A percentile compares a stretch with the other conserved stretches of the same genome.
phyloP scores from a whole-genome alignment of 106 monocot species.

The Dioscorea zingiberensis region DNA sequence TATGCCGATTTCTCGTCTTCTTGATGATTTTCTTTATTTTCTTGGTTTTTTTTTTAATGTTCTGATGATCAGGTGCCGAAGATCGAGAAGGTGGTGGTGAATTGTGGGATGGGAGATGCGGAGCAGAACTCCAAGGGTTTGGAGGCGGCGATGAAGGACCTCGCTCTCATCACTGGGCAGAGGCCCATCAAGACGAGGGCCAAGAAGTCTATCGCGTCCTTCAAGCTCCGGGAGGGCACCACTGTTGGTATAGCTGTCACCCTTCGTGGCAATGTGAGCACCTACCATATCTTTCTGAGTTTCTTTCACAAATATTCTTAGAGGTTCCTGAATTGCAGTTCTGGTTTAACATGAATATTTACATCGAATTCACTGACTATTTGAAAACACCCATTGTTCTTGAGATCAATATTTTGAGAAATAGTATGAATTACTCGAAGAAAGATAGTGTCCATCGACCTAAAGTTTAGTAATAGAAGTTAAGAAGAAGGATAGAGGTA shows the following conservation, averaged over 20 bases:
- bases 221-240: constrained; percentile 80
- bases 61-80: constrained; percentile 15
- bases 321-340: too few species aligned
- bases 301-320: too few species aligned
- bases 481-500: too few species aligned
- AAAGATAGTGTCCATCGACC: too few species aligned
- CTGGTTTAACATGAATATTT: too few species aligned
- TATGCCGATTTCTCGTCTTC: background rate
- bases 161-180: constrained; percentile 75
- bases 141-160: constrained; percentile 73
- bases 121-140: constrained; percentile 87
- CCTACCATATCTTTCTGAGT: too few species aligned
- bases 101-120: constrained; percentile 93
- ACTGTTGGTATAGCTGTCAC: constrained; percentile 86
- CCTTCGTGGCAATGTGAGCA: constrained; percentile 72
- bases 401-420: too few species aligned
- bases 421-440: too few species aligned
- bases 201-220: constrained; percentile 66
- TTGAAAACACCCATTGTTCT: too few species aligned
- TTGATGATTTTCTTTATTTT: background rate
- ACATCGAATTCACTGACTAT: too few species aligned
- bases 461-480: too few species aligned
- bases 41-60: too few species aligned
- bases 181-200: constrained; percentile 84
- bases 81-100: constrained; percentile 90